Conservation (phyloP, 2,329 filamentous ascomycete genomes). For the Macrophomina tecta region DNA sequence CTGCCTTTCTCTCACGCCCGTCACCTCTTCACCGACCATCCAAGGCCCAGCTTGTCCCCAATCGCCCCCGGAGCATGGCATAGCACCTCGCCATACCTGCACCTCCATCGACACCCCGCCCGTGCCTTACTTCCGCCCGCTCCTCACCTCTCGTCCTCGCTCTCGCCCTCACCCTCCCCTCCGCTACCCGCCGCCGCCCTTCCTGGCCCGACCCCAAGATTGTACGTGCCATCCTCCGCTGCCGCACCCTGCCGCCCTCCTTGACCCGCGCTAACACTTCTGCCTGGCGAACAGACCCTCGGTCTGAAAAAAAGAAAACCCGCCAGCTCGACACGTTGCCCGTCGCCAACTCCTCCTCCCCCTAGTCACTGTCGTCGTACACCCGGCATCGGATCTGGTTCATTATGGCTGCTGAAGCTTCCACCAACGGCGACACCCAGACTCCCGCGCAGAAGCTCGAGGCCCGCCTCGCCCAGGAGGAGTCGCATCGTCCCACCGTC, state of each 20-base stretch:
- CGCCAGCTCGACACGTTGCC: constrained; percentile 36
- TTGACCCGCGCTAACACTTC: constrained; percentile 35
- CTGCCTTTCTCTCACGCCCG: neutral
- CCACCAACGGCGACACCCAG: constrained; percentile 43
- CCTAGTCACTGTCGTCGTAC: constrained; percentile 24
- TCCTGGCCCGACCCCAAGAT: neutral
- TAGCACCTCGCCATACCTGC: neutral
- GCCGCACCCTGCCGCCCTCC: too few species aligned
- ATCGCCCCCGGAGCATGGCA: constrained; percentile 6
- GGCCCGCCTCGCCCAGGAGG: constrained; percentile 62
- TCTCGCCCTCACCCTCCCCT: neutral
- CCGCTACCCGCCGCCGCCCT: neutral
- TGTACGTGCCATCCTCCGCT: constrained; percentile 31
- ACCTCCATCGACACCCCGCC: neutral
- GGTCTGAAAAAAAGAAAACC: constrained; percentile 34
- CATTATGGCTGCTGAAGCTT: constrained; percentile 46
- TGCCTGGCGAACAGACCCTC: constrained; percentile 48
- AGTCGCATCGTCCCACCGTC: constrained; percentile 69
- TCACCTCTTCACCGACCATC: constrained; percentile 8
- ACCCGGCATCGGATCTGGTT: constrained; percentile 25
- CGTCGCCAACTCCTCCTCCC: constrained; percentile 44
- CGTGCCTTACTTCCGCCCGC: constrained; percentile 26
- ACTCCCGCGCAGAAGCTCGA: constrained; percentile 65
- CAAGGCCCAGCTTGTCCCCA: neutral
- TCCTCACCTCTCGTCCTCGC: constrained; percentile 6